Evolutionary conservation across 2,329 filamentous ascomycete genomes (phyloP).

Genomic region (Ascochyta rabiei): DNA sequence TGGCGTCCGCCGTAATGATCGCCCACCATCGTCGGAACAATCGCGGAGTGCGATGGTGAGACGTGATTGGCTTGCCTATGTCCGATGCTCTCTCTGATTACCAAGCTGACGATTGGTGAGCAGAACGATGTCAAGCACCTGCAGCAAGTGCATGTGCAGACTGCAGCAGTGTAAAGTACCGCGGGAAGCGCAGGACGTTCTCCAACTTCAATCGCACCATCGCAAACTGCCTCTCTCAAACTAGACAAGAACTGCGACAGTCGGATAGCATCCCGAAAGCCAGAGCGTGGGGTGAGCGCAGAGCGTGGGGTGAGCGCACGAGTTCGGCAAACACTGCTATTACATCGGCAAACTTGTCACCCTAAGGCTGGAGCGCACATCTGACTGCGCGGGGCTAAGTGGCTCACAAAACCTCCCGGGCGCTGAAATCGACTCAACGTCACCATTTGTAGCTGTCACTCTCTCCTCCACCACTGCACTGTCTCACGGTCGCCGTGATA

Average conservation of each 20-base stretch:
- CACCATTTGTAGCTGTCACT: conserved; percentile 14
- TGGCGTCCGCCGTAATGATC: conserved; percentile 4
- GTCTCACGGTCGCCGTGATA: background rate
- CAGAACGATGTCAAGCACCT: background rate
- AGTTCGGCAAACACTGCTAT: conserved; percentile 15
- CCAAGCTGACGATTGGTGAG: conserved; percentile 11
- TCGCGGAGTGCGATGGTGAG: background rate
- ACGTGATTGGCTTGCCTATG: conserved; percentile 6
- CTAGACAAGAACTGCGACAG: conserved; percentile 2
- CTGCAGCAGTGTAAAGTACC: background rate
- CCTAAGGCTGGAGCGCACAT: background rate
- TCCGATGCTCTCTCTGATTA: conserved; percentile 11
- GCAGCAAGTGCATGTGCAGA: background rate
- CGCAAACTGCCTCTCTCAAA: background rate
- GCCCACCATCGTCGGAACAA: conserved; percentile 6
- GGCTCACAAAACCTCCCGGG: conserved; percentile 16
- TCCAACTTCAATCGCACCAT: background rate
- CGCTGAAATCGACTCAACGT: conserved; percentile 17
- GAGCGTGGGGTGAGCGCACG: conserved; percentile 16
- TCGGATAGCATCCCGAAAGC: conserved; percentile 2
- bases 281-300: conserved; percentile 16
- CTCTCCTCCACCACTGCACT: conserved; percentile 1
- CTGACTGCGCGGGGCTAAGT: conserved; percentile 17
- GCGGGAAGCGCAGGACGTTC: conserved; percentile 1
- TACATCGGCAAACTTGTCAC: conserved; percentile 12